Conservation (phyloP, 331 rosid species). For the Cucumis variabilis region DNA sequence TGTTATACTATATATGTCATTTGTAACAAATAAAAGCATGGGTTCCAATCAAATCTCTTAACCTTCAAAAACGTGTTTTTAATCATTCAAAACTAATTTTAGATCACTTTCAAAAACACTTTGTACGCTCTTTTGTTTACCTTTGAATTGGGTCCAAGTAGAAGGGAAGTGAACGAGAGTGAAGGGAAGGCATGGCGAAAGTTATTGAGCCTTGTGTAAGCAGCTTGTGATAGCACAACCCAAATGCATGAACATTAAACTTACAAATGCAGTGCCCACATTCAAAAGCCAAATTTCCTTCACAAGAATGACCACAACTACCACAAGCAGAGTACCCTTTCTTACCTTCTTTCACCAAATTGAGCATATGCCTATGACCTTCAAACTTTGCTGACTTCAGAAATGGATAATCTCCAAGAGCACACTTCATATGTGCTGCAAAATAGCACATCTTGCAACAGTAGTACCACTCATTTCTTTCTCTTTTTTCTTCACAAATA, state of each 20-base stretch:
- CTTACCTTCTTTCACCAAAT: neutral
- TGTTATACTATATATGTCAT: too few species aligned
- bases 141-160: neutral
- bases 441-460: neutral
- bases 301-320: neutral
- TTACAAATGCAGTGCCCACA: neutral
- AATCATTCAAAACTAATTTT: too few species aligned
- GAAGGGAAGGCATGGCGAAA: neutral
- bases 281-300: neutral
- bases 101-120: too few species aligned
- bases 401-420: conserved; percentile 9
- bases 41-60: too few species aligned
- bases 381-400: neutral
- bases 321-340: neutral
- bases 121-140: neutral
- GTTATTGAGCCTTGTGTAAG: neutral
- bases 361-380: neutral
- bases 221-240: neutral
- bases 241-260: conserved; percentile 15
- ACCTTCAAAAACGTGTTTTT: too few species aligned
- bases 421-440: neutral
- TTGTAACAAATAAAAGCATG: too few species aligned
- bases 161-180: neutral
- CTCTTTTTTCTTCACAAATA: conserved; percentile 1
- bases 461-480: neutral